A percentile compares a stretch with the other conserved stretches of the same genome.
Conservation (phyloP, 805 yeast species). For the Candida rishiriensis region DNA sequence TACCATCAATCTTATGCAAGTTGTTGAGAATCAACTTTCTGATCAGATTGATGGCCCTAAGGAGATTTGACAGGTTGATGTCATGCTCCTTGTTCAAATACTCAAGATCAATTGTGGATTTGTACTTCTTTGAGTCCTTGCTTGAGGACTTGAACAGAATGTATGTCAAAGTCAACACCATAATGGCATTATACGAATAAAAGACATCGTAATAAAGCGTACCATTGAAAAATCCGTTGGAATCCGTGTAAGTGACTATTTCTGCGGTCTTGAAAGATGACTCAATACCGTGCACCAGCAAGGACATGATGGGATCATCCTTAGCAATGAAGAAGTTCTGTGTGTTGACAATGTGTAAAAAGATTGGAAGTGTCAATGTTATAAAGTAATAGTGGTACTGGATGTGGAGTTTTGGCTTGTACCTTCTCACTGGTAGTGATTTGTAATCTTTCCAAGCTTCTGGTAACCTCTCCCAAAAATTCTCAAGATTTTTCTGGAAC, state of each 20-base stretch:
- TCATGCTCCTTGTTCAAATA: conserved; percentile 23
- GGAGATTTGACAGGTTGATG: conserved; percentile 25
- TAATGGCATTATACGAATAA: conserved; percentile 38
- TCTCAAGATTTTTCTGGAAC: conserved; percentile 32
- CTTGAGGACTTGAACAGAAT: conserved; percentile 28
- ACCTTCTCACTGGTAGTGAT: conserved; percentile 31
- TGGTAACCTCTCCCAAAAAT: conserved; percentile 33
- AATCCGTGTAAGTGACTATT: conserved; percentile 30
- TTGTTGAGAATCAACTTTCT: conserved; percentile 30
- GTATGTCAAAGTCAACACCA: conserved; percentile 38
- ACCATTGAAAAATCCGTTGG: conserved; percentile 39
- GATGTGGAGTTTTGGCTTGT: conserved; percentile 38
- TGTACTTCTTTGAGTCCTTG: conserved; percentile 13
- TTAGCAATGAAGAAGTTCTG: conserved; percentile 32
- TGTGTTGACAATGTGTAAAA: conserved; percentile 34
- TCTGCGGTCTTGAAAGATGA: conserved; percentile 38
- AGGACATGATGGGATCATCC: conserved; percentile 38
- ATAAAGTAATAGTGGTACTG: conserved; percentile 39
- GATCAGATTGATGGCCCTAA: conserved; percentile 31
- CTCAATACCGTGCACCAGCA: conserved; percentile 37
- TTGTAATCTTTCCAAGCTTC: conserved; percentile 29
- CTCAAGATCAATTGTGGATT: conserved; percentile 25
- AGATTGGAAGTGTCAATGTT: conserved; percentile 39
- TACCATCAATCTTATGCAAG: conserved; percentile 34
- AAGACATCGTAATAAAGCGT: conserved; percentile 41